Base-by-base conservation (phyloP, 768 basidiomycete genomes). In the Polyporus arcularius region DNA sequence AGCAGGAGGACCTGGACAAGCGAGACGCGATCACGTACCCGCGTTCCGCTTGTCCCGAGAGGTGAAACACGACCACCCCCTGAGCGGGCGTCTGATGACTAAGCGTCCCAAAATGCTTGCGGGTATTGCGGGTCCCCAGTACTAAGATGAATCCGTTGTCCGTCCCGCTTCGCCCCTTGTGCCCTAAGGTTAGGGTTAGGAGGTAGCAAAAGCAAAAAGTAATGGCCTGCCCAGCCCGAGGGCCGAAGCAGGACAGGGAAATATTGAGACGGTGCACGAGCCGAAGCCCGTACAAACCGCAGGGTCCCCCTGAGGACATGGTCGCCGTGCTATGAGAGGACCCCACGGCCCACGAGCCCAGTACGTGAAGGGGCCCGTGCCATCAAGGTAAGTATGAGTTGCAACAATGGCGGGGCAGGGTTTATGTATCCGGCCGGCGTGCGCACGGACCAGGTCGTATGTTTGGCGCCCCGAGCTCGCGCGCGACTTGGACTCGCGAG, bases 321-420 rank as follows among this genome's bases (percentile, higher is more conserved):
- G 80, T 80, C 80, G 80, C 80, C 80, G 80, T 81, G 80, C 80
- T 79, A 79, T 81, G 80, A 66, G 65, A 67, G 67, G 65, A 61
- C 67, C 71, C 72, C 68, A 71, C 66, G 69, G 75, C 75, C 75
- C 74, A 72, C 67, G 67, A 55, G 58, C 72, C 72, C 70, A 61
- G 70, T 62, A 73, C 63, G 49, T 75, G 74, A 76, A 74, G 71
- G 71, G 72, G 68, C 57, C 53, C 63, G 67, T 70, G 69, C 71
- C 71, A 70, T 72, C 71, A 72, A 72, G 71, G 71, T 72, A 72
- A 72, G 71, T 72, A 72, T 72, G 71, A 72, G 62, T 35, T 62
- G 60, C 42, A 35, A 30, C 14, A 0, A 55, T 53, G 64, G 51
- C 38, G 39, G 54, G 8, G 18, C 10, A 0, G 4, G 39, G 30